A percentile compares a stretch with the other conserved stretches of the same genome.
These are phyloP conservation scores for Marasmius tenuissimus DNA, from an alignment of 1,284 basidiomycete species.

Conservation along the genomic window DNA sequence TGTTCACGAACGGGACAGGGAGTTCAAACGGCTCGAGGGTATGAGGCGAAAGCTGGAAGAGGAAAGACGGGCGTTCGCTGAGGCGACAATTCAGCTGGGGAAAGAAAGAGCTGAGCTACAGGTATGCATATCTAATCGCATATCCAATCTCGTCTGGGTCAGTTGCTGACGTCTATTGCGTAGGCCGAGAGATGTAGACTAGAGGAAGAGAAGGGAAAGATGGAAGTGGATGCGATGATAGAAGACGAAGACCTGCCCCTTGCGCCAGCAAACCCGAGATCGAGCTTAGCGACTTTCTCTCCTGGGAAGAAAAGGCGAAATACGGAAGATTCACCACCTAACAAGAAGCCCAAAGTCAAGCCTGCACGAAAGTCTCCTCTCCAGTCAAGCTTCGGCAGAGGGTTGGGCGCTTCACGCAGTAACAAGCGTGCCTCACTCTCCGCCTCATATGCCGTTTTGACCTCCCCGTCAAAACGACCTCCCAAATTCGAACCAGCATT, in stretches of 20 bases:
- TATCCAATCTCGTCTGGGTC: background rate
- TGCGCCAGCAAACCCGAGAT: conserved; percentile 31
- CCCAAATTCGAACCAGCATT: conserved; percentile 50
- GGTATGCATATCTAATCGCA: conserved; percentile 44
- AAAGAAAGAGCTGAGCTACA: conserved; percentile 69
- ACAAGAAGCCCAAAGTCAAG: conserved; percentile 12
- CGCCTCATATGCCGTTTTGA: conserved; percentile 18
- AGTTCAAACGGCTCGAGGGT: conserved; percentile 49
- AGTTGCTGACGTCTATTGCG: background rate
- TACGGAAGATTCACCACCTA: conserved; percentile 33
- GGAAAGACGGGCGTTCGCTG: conserved; percentile 66
- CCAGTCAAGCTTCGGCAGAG: conserved; percentile 40
- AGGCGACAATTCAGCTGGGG: conserved; percentile 60
- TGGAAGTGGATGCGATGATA: conserved; percentile 30
- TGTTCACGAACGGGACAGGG: conserved; percentile 49
- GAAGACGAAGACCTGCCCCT: conserved; percentile 35
- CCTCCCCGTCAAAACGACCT: conserved; percentile 27
- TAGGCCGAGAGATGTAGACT: background rate
- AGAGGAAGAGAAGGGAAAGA: conserved; percentile 58
- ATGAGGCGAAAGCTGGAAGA: conserved; percentile 60
- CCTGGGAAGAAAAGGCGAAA: conserved; percentile 14
- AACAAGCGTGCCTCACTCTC: conserved; percentile 34
- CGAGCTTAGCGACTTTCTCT: conserved; percentile 11
- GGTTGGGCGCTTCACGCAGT: conserved; percentile 35
- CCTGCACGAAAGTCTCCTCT: conserved; percentile 32